phyloP scores from a whole-genome alignment of 768 basidiomycete genomes.

The Mycena vitilis region DNA sequence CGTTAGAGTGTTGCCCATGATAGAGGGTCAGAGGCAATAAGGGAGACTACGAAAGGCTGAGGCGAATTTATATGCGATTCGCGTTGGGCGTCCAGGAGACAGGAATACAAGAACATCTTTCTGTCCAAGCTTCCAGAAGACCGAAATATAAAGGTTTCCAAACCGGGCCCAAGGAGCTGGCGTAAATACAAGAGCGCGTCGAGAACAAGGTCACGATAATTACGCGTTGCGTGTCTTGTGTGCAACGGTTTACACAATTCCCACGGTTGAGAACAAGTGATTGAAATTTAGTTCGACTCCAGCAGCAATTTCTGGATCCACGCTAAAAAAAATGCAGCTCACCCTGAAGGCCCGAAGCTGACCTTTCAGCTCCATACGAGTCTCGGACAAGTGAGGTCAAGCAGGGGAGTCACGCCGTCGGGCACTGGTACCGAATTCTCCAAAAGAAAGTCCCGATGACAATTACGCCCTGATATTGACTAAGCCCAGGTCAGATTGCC shows the following conservation, averaged over 20 bases:
- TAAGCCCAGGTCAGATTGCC: no score
- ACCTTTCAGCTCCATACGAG: no score
- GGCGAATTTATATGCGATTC: background rate
- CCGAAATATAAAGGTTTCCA: constrained; percentile 19
- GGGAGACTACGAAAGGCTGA: background rate
- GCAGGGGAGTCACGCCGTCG: no score
- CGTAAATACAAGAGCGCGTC: constrained; percentile 24
- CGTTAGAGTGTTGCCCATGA: constrained; percentile 31
- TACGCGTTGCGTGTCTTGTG: constrained; percentile 18
- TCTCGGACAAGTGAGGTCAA: no score
- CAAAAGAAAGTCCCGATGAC: no score
- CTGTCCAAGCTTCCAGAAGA: background rate
- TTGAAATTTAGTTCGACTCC: background rate
- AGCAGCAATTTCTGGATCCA: no score
- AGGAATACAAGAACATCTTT: constrained; percentile 25
- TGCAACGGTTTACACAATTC: background rate
- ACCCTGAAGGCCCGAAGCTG: no score
- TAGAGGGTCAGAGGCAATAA: background rate
- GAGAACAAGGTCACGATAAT: constrained; percentile 19
- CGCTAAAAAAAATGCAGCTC: background rate
- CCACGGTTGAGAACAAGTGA: background rate
- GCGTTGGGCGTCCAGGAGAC: constrained; percentile 19
- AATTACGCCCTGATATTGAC: no score
- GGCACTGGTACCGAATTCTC: no score
- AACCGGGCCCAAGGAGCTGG: constrained; percentile 24